Evolutionary conservation across 192 early-diverging fungal species (phyloP), one percentile per base, ranked within the genome.

Genomic region (Coemansia sp.): DNA sequence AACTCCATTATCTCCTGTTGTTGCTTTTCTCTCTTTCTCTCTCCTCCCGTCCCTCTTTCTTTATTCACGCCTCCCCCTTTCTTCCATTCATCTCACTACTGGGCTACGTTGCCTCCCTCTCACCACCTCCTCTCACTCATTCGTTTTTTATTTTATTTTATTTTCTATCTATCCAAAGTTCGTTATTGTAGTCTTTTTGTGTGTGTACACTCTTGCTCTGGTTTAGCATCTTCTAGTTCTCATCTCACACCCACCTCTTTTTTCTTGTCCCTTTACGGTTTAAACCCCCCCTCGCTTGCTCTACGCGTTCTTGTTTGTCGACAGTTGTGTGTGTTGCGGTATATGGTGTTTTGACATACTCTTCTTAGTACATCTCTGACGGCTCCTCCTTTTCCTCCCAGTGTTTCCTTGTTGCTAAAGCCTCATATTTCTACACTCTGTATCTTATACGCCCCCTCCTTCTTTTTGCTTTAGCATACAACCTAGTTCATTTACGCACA

Each of bases 1-100:
- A n/a, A 33, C 28, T 35, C 52, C 52, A 58, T 58, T 58, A 58
- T 58, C 55, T 58, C 55, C 30, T 58, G 55, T 58, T 58, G 55
- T 32, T 32, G 16, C 35, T 33, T 57, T 57, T 14, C 30, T 30
- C 17, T 33, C 3, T 30, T 32, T 8, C 28, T 33, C 30, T 17
- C 30, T 37, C 55, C 55, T 26, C 30, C 23, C 23, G 52, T 55
- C 52, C 52, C 52, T 55, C 52, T 55, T 58, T 35, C 30, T 58
- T 58, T 58, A 58, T 32, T 58, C 55, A 58, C 55, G 55, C 30
- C 55, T 35, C 55, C 55, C 55, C 47, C 44, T n/a, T n/a, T n/a
- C 44, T 47, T 57, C 55, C 55, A 58, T 58, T 58, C 55, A 58
- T 58, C 32, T 49, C 46, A 19, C 28, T 58, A 33, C 47, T 23